phyloP scores from a whole-genome alignment of 1,284 basidiomycete species.

The Pulveroboletus sp. region DNA sequence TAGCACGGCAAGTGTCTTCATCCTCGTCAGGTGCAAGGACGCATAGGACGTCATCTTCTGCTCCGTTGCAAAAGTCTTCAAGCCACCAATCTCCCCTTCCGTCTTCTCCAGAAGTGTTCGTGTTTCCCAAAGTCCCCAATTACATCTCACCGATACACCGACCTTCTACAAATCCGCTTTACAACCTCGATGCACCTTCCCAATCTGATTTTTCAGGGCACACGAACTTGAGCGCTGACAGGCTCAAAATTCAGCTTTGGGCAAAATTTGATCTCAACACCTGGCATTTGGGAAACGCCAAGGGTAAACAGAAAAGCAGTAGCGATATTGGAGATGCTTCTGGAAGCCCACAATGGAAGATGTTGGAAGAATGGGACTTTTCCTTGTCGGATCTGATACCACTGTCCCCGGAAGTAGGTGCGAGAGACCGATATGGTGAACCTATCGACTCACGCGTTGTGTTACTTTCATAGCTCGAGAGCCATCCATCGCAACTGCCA shows the following conservation, averaged over 20 bases:
- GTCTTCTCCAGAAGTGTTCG: slow-evolving; percentile 21
- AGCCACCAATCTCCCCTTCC: slow-evolving; percentile 27
- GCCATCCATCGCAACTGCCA: slow-evolving; percentile 54
- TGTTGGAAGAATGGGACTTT: slow-evolving; percentile 70
- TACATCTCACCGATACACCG: slow-evolving; percentile 71
- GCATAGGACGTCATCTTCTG: slow-evolving; percentile 29
- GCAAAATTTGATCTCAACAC: slow-evolving; percentile 40
- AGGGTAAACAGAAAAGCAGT: slow-evolving; percentile 48
- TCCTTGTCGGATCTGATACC: slow-evolving; percentile 61
- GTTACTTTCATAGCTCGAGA: slow-evolving; percentile 37
- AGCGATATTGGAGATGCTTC: slow-evolving; percentile 18
- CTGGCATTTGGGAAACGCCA: slow-evolving; percentile 26
- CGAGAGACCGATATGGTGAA: slow-evolving; percentile 27
- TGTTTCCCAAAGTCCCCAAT: slow-evolving; percentile 45
- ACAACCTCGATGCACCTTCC: slow-evolving; percentile 53
- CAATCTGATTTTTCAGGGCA: slow-evolving; percentile 47
- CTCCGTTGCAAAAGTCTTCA: slow-evolving; percentile 24
- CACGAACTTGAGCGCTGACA: slow-evolving; percentile 50
- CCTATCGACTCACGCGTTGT: slow-evolving; percentile 8
- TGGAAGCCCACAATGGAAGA: slow-evolving; percentile 52
- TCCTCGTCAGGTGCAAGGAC: slow-evolving; percentile 21
- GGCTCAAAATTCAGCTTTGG: slow-evolving; percentile 61
- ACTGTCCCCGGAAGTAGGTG: slow-evolving; percentile 60
- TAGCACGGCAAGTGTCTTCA: slow-evolving; percentile 24
- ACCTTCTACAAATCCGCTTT: slow-evolving; percentile 78